These are phyloP conservation scores for Apiospora phragmitis DNA, from an alignment of 2,329 filamentous ascomycete genomes.

Conservation along the genomic window DNA sequence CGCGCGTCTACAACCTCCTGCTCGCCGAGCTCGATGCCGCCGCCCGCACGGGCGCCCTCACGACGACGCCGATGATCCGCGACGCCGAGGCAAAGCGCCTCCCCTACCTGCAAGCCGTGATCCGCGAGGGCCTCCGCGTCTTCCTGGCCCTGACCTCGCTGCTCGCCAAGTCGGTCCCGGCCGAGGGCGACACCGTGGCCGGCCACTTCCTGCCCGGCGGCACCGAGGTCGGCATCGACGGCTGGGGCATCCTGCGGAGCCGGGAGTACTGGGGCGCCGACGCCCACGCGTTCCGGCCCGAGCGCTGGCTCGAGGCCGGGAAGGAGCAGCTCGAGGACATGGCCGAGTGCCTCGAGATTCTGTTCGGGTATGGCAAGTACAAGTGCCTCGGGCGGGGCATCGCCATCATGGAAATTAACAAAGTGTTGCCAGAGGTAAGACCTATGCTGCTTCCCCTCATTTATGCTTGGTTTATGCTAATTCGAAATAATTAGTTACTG, in stretches of 20 bases:
- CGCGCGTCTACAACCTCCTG: conserved; percentile 16
- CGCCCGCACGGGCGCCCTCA: conserved; percentile 17
- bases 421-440: conserved; percentile 11
- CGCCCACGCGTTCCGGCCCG: conserved; percentile 14
- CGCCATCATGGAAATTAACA: conserved; percentile 16
- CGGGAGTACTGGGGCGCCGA: conserved; percentile 10
- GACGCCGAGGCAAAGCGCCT: conserved; percentile 19
- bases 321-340: neutral
- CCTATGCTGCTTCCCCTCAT: too few relatives aligned
- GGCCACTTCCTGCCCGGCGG: conserved; percentile 15
- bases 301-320: conserved; percentile 16
- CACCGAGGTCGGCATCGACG: conserved; percentile 13
- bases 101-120: conserved; percentile 21
- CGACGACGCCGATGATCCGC: conserved; percentile 17
- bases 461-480: too few relatives aligned
- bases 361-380: conserved; percentile 17
- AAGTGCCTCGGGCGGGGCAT: conserved; percentile 14
- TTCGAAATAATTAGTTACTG: too few relatives aligned
- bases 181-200: conserved; percentile 15
- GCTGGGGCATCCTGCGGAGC: conserved; percentile 5
- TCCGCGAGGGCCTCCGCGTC: conserved; percentile 17
- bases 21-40: conserved; percentile 19
- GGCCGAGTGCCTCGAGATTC: conserved; percentile 14
- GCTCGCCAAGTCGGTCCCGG: conserved; percentile 18
- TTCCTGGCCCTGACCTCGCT: conserved; percentile 15